Conservation (phyloP, 371 early-diverging fungal species). For the Fennellomyces sp. region DNA sequence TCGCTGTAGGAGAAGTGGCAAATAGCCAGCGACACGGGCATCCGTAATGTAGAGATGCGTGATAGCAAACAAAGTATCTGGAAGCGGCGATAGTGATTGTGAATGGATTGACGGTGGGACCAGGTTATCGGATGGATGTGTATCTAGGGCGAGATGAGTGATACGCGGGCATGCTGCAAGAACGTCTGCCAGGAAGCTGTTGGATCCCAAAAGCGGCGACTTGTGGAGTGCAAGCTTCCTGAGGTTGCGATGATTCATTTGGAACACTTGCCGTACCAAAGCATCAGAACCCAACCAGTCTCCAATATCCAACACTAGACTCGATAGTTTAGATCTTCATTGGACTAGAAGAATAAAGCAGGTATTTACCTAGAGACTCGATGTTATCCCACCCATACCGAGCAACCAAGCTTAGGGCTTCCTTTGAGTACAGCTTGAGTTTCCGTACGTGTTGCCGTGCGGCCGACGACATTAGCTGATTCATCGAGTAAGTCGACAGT, state of each 20-base stretch:
- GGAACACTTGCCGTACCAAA: neutral
- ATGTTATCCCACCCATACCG: neutral
- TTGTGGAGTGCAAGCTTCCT: neutral
- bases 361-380: neutral
- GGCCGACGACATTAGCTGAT: neutral
- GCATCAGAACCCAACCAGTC: neutral
- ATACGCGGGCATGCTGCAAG: neutral
- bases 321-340: too few relatives aligned
- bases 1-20: neutral
- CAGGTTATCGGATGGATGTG: neutral
- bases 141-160: neutral
- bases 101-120: neutral
- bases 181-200: neutral
- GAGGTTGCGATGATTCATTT: neutral
- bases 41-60: conserved; percentile 1
- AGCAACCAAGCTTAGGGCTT: neutral
- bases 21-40: neutral
- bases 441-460: neutral
- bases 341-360: too few relatives aligned
- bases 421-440: neutral
- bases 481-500: neutral
- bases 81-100: neutral
- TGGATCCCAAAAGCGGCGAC: neutral
- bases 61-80: neutral
- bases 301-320: neutral